Percentiles rank a stretch among this genome's conserved stretches.
Conservation (phyloP, 2,329 filamentous ascomycete genomes). For the Exophiala sideris region DNA sequence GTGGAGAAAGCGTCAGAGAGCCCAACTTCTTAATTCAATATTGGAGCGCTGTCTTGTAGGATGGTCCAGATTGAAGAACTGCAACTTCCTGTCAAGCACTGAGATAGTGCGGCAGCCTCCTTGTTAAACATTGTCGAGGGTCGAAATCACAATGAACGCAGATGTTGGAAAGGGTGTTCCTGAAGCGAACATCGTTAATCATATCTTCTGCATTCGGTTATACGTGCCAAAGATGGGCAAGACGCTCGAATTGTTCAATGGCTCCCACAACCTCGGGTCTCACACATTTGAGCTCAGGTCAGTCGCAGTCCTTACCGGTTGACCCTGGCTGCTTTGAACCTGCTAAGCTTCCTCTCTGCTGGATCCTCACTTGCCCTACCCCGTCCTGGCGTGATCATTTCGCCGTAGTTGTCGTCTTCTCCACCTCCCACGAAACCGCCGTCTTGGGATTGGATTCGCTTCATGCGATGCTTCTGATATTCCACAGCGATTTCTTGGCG, state of each 20-base stretch:
- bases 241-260: no score
- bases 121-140: background rate
- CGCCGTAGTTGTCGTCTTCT: slow-evolving; percentile 60
- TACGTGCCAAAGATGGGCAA: no score
- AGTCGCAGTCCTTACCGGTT: slow-evolving; percentile 20
- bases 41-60: slow-evolving; percentile 29
- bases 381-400: slow-evolving; percentile 58
- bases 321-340: slow-evolving; percentile 47
- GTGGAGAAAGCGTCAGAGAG: slow-evolving; percentile 38
- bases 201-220: no score
- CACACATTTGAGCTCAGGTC: background rate
- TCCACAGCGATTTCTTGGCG: slow-evolving; percentile 75
- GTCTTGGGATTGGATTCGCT: slow-evolving; percentile 75
- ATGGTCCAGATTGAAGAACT: slow-evolving; percentile 24
- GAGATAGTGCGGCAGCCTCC: slow-evolving; percentile 10
- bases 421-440: slow-evolving; percentile 65
- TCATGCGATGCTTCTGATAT: slow-evolving; percentile 78
- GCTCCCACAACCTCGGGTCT: background rate
- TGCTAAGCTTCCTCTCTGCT: slow-evolving; percentile 60
- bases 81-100: slow-evolving; percentile 16
- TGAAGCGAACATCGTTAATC: no score
- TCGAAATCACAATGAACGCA: background rate
- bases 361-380: background rate
- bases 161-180: background rate
- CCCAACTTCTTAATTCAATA: slow-evolving; percentile 30